phyloP scores from a whole-genome alignment of 306 rosid species.

The Begonia loranthoides region DNA sequence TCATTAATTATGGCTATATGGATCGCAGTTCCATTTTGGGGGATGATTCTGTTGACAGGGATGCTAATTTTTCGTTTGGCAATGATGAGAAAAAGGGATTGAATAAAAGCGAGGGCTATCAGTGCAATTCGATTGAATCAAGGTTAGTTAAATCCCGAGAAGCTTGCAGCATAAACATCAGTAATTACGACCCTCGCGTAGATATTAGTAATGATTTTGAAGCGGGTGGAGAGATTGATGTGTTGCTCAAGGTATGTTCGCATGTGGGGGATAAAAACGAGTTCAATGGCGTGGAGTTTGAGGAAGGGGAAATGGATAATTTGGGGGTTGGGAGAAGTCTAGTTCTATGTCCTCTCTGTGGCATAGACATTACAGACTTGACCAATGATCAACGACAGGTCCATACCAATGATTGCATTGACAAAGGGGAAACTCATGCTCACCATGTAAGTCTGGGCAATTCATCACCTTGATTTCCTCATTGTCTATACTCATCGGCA shows the following conservation, averaged over 20 bases:
- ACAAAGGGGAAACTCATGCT: conserved; percentile 24
- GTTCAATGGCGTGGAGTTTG: conserved; percentile 5
- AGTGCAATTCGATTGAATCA: conserved; percentile 57
- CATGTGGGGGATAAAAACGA: conserved; percentile 17
- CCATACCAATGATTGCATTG: conserved; percentile 69
- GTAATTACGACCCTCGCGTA: conserved; percentile 1
- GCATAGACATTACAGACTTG: conserved; percentile 53
- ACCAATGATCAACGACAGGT: conserved; percentile 39
- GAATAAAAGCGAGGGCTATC: conserved; percentile 23
- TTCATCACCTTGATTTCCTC: too few species aligned
- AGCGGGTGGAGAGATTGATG: conserved; percentile 33
- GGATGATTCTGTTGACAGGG: conserved; percentile 1
- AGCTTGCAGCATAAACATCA: conserved; percentile 9
- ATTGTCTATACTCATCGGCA: too few species aligned
- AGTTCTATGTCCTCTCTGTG: conserved; percentile 63
- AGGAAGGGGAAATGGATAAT: conserved; percentile 9
- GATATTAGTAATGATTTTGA: conserved; percentile 8
- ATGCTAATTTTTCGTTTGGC: conserved; percentile 4
- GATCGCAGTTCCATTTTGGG: neutral
- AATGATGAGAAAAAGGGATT: conserved; percentile 13
- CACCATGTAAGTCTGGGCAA: conserved; percentile 27
- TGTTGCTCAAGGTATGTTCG: conserved; percentile 38
- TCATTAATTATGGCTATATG: conserved; percentile 14
- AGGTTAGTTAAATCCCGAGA: conserved; percentile 27
- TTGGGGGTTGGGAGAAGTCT: conserved; percentile 12